These are phyloP conservation scores for Cruciata laevipes DNA, from an alignment of 257 asterid species.

Conservation along the genomic window DNA sequence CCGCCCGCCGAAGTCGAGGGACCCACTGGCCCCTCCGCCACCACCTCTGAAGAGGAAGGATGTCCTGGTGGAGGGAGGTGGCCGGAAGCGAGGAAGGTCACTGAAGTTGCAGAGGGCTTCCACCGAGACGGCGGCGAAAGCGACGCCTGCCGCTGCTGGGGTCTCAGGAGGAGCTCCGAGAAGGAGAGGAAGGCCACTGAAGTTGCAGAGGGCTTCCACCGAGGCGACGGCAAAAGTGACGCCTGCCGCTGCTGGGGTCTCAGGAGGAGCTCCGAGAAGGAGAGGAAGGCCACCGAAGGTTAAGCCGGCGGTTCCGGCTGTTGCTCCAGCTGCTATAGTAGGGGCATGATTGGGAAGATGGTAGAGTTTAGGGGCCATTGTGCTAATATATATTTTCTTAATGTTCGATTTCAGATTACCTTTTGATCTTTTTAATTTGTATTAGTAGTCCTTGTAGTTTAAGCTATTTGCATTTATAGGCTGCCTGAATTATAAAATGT, in stretches of 20 bases:
- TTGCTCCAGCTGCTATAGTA: constrained; percentile 44
- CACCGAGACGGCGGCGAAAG: not conserved
- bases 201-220: constrained; percentile 19
- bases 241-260: not conserved
- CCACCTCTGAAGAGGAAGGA: constrained; percentile 34
- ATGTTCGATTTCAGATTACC: too few relatives aligned
- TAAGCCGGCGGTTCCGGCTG: constrained; percentile 25
- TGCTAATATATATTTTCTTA: constrained; percentile 24
- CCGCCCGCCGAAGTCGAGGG: constrained; percentile 56
- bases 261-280: constrained; percentile 38
- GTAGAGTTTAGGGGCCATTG: constrained; percentile 22
- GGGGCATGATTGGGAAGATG: constrained; percentile 48
- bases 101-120: constrained; percentile 32
- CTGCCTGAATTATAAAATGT: constrained; percentile 29
- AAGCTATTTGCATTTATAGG: too few relatives aligned
- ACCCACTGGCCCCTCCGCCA: constrained; percentile 27
- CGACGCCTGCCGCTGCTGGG: too few relatives aligned
- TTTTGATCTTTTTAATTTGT: not conserved
- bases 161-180: too few relatives aligned
- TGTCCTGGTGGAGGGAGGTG: constrained; percentile 22
- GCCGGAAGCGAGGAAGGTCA: constrained; percentile 74
- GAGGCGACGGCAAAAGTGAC: not conserved
- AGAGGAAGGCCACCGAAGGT: constrained; percentile 90
- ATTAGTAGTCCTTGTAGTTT: too few relatives aligned
- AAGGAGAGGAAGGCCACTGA: constrained; percentile 73